Percentiles rank a stretch among this genome's conserved stretches.
phyloP scores from a whole-genome alignment of 345 rosid species.

The Anastatica hierochuntica region DNA sequence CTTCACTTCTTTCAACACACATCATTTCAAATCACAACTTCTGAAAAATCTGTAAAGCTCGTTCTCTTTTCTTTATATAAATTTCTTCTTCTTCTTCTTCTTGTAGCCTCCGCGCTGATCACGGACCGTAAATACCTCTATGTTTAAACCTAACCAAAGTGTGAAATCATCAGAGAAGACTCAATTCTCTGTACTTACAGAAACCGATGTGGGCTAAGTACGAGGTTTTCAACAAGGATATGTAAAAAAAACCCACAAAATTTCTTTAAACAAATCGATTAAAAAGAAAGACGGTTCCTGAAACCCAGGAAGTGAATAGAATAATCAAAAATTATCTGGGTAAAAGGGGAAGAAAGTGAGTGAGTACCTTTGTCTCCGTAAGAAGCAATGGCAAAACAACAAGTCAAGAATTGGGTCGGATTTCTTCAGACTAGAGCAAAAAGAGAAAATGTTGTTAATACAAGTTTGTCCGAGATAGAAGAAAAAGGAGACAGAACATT shows the following conservation, averaged over 20 bases:
- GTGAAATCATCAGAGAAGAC: conserved; percentile 6
- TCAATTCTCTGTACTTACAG: conserved; percentile 24
- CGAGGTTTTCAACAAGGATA: conserved; percentile 1
- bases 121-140: conserved; percentile 43
- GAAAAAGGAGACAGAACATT: conserved; percentile 14
- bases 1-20: conserved; percentile 33
- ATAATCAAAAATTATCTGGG: conserved; percentile 23
- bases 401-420: conserved; percentile 21
- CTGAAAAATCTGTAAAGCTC: too few relatives aligned
- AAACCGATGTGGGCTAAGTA: too few relatives aligned
- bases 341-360: not conserved
- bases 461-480: not conserved
- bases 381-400: conserved; percentile 33
- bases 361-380: conserved; percentile 47
- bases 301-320: conserved; percentile 30
- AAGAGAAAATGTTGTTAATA: not conserved
- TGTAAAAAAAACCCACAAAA: too few relatives aligned
- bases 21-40: conserved; percentile 42
- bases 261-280: conserved; percentile 8
- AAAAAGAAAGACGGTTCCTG: conserved; percentile 18
- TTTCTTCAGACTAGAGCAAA: conserved; percentile 12
- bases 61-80: not conserved
- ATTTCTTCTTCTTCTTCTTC: conserved; percentile 6
- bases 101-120: conserved; percentile 29
- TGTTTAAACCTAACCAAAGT: conserved; percentile 14